Percentiles rank a stretch among this genome's conserved stretches.
phyloP scores from a whole-genome alignment of 495 filamentous ascomycete genomes.

The Lophiostoma macrostomum region DNA sequence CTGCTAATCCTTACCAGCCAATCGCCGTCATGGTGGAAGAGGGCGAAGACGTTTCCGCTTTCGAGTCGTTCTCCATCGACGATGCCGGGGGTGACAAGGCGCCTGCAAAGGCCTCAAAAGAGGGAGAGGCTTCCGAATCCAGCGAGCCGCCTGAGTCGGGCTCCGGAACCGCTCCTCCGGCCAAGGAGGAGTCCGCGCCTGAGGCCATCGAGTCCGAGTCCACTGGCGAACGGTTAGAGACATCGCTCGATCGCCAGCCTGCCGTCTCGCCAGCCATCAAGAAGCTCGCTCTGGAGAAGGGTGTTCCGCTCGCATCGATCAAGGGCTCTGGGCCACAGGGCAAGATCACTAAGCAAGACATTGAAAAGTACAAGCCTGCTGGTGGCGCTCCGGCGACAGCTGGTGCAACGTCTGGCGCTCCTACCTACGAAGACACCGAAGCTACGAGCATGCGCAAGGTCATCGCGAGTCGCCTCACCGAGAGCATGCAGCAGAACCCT shows the following conservation, averaged over 20 bases:
- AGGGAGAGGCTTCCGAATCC: conserved; percentile 61
- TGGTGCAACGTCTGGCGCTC: conserved; percentile 50
- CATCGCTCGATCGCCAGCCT: conserved; percentile 75
- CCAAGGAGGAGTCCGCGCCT: conserved; percentile 48
- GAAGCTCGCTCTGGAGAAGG: conserved; percentile 79
- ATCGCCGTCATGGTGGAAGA: conserved; percentile 95
- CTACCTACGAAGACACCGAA: conserved; percentile 79
- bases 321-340: conserved; percentile 88
- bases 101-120: conserved; percentile 56
- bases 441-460: conserved; percentile 95
- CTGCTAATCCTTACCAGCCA: conserved; percentile 61
- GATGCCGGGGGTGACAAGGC: conserved; percentile 86
- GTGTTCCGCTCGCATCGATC: conserved; percentile 70
- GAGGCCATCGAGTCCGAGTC: conserved; percentile 67
- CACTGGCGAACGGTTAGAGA: conserved; percentile 73
- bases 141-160: conserved; percentile 55
- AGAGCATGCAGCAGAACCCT: conserved; percentile 88
- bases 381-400: conserved; percentile 45
- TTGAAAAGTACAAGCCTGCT: conserved; percentile 74
- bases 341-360: conserved; percentile 84
- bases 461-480: conserved; percentile 84
- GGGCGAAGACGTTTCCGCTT: conserved; percentile 76
- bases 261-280: conserved; percentile 71
- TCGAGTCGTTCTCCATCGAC: conserved; percentile 80
- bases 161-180: conserved; percentile 57